phyloP scores from a whole-genome alignment of 768 basidiomycete genomes.

The Udeniomyces megalosporus region DNA sequence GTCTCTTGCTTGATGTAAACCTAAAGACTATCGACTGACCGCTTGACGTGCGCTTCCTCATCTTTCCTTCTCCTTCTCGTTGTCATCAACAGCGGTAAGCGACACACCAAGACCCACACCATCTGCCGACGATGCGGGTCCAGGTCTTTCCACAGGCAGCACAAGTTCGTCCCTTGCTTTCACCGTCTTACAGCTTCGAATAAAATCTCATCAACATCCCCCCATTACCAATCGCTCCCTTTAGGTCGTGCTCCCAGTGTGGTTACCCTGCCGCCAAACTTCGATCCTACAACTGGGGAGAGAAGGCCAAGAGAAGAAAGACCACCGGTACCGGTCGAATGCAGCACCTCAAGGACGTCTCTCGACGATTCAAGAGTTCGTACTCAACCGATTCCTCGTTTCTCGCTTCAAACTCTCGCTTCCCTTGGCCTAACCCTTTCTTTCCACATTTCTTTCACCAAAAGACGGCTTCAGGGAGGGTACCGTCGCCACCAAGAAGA shows the following conservation, averaged over 20 bases:
- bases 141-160: constrained; percentile 93
- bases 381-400: constrained; percentile 34
- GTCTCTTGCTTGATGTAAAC: not conserved
- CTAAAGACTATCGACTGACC: not conserved
- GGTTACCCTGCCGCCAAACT: constrained; percentile 92
- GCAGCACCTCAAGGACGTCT: constrained; percentile 79
- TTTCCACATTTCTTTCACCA: no score
- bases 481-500: constrained; percentile 72
- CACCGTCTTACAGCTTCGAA: not conserved
- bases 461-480: constrained; percentile 50
- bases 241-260: constrained; percentile 76
- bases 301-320: constrained; percentile 99
- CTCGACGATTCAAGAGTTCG: constrained; percentile 95
- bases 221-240: constrained; percentile 8
- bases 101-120: constrained; percentile 27
- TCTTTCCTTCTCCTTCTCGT: not conserved
- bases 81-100: constrained; percentile 20
- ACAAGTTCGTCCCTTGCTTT: constrained; percentile 53
- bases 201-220: not conserved
- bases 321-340: constrained; percentile 93
- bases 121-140: constrained; percentile 94
- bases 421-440: not conserved
- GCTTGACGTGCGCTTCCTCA: not conserved
- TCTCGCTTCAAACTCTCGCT: constrained; percentile 2
- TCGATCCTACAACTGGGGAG: constrained; percentile 92